Conservation (phyloP, 1,284 basidiomycete species). For the Pulveroboletus sp. region DNA sequence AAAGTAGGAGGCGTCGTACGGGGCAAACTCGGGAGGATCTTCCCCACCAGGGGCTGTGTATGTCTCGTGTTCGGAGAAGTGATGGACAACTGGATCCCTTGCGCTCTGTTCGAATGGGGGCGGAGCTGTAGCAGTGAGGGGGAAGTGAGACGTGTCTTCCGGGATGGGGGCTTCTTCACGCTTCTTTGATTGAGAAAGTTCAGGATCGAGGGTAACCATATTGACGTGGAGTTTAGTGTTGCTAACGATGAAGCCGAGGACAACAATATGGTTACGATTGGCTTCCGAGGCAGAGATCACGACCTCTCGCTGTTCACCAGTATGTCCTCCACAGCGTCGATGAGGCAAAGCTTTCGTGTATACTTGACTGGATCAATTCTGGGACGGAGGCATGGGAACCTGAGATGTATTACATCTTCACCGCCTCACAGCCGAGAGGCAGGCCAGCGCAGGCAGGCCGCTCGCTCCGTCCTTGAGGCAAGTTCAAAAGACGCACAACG, state of each 20-base stretch:
- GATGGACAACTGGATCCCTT: constrained; percentile 26
- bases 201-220: constrained; percentile 7
- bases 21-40: constrained; percentile 60
- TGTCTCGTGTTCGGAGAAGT: constrained; percentile 22
- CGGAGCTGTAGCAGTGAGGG: constrained; percentile 14
- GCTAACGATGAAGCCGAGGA: neutral
- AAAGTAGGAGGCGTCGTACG: constrained; percentile 63
- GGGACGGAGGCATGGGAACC: constrained; percentile 12
- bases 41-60: constrained; percentile 35
- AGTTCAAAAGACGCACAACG: constrained; percentile 1
- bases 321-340: too few relatives aligned
- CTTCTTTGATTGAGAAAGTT: constrained; percentile 13
- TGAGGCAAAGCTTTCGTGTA: neutral
- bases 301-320: too few relatives aligned
- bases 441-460: constrained; percentile 15
- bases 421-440: constrained; percentile 11
- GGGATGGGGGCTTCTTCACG: neutral
- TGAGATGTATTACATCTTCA: constrained; percentile 3
- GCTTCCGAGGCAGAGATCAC: neutral
- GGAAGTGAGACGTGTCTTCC: neutral
- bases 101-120: constrained; percentile 39
- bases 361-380: constrained; percentile 3
- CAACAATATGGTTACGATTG: too few relatives aligned
- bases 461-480: constrained; percentile 5
- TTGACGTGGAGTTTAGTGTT: too few relatives aligned